Evolutionary conservation across 2,329 filamentous ascomycete genomes (phyloP).

Genomic region (Neodidymelliopsis sp.): DNA sequence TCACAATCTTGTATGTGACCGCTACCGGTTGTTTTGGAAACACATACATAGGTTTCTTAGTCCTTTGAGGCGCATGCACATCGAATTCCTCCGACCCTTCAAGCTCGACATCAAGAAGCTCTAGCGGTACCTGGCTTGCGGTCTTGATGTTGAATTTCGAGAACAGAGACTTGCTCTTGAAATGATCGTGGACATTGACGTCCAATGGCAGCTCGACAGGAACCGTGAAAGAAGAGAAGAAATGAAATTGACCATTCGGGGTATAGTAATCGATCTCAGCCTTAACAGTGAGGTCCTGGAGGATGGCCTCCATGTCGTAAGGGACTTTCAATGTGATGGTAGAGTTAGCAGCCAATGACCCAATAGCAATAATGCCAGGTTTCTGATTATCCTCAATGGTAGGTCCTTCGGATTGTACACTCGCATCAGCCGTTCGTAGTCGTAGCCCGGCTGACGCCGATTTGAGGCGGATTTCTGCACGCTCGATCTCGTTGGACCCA

Average conservation of each 20-base stretch:
- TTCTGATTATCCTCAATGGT: constrained; percentile 54
- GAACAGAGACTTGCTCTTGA: constrained; percentile 82
- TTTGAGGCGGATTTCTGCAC: constrained; percentile 60
- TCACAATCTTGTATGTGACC: constrained; percentile 78
- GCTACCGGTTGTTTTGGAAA: constrained; percentile 84
- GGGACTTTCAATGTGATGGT: constrained; percentile 71
- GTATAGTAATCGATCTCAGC: constrained; percentile 81
- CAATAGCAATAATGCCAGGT: constrained; percentile 57
- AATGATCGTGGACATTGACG: constrained; percentile 96
- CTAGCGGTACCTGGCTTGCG: constrained; percentile 75
- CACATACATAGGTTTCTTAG: constrained; percentile 62
- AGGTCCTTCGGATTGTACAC: constrained; percentile 52
- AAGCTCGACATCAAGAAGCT: constrained; percentile 75
- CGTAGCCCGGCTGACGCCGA: constrained; percentile 68
- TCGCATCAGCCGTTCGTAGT: constrained; percentile 61
- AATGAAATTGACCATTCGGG: constrained; percentile 68
- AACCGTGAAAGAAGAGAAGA: constrained; percentile 68
- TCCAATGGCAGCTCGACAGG: constrained; percentile 82
- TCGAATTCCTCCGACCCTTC: constrained; percentile 73
- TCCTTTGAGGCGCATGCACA: constrained; percentile 63
- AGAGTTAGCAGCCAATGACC: constrained; percentile 53
- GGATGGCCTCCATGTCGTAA: constrained; percentile 82
- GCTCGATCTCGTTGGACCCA: constrained; percentile 73
- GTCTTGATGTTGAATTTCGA: constrained; percentile 92
- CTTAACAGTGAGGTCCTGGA: constrained; percentile 73